Conservation (phyloP, 192 early-diverging fungal species). For the Rhizoclosmatium sp. region DNA sequence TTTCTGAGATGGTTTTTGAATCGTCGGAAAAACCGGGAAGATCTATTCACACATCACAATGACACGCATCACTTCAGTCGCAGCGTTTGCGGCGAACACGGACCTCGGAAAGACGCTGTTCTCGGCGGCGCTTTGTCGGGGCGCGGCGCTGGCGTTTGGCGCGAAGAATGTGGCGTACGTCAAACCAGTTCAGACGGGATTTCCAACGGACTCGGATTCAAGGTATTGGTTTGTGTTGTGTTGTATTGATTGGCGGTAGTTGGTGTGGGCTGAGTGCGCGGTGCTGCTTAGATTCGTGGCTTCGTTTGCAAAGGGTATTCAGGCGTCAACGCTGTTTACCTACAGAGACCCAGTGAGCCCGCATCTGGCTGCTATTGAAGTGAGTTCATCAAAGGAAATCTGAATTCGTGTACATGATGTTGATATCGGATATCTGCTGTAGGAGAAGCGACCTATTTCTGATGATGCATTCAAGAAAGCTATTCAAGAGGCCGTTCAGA, state of each 20-base stretch:
- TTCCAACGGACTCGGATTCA: slow-evolving; percentile 77
- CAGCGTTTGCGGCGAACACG: slow-evolving; percentile 77
- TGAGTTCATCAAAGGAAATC: background rate
- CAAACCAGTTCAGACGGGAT: slow-evolving; percentile 88
- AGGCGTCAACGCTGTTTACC: slow-evolving; percentile 61
- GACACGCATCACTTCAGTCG: background rate
- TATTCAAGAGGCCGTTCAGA: slow-evolving; percentile 20
- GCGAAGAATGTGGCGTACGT: slow-evolving; percentile 64
- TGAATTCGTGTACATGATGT: background rate
- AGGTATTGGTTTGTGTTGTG: slow-evolving; percentile 43
- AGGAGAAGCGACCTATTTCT: slow-evolving; percentile 45
- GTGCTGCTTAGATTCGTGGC: slow-evolving; percentile 55
- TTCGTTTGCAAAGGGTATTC: slow-evolving; percentile 50
- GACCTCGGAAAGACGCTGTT: slow-evolving; percentile 84
- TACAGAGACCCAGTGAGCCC: slow-evolving; percentile 80
- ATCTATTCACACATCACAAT: background rate
- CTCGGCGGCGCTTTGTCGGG: slow-evolving; percentile 72
- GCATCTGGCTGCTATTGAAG: slow-evolving; percentile 67
- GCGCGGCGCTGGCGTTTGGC: slow-evolving; percentile 37
- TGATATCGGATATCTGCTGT: too few species aligned
- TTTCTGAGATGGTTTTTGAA: background rate
- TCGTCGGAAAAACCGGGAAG: background rate
- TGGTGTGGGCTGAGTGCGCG: too few species aligned
- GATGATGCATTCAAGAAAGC: slow-evolving; percentile 43
- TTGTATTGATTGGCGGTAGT: background rate